Evolutionary conservation across 805 yeast genomes (phyloP).

Genomic region (Candida patagonica): DNA sequence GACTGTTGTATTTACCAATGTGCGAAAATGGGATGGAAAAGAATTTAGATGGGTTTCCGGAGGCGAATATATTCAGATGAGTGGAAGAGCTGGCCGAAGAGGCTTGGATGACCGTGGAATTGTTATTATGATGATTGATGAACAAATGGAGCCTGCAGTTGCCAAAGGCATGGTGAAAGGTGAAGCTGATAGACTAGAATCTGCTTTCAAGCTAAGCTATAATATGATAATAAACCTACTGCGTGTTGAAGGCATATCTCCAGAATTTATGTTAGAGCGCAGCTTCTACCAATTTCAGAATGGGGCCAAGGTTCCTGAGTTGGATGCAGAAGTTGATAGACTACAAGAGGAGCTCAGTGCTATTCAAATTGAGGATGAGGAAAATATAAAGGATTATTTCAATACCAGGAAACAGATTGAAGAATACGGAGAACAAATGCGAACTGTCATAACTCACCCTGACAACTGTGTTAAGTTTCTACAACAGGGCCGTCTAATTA

Average conservation of each 20-base stretch:
- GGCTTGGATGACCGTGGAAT: constrained; percentile 99
- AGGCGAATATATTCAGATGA: constrained; percentile 99
- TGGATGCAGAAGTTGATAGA: constrained; percentile 54
- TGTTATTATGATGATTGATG: constrained; percentile 98
- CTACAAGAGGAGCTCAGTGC: constrained; percentile 33
- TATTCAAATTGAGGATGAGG: constrained; percentile 64
- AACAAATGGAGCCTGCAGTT: constrained; percentile 98
- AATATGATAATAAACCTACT: constrained; percentile 89
- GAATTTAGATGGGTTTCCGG: constrained; percentile 99
- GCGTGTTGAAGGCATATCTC: constrained; percentile 97
- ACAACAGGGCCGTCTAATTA: constrained; percentile 80
- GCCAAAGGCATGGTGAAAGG: constrained; percentile 99
- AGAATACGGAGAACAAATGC: constrained; percentile 62
- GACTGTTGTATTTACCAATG: constrained; percentile 95
- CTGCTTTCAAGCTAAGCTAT: constrained; percentile 95
- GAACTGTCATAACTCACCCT: constrained; percentile 84
- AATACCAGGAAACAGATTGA: constrained; percentile 67
- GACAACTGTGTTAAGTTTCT: constrained; percentile 73
- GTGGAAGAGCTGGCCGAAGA: constrained; percentile 99
- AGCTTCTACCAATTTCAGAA: constrained; percentile 95
- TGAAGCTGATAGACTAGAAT: constrained; percentile 93
- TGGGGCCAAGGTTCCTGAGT: constrained; percentile 76
- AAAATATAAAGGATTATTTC: constrained; percentile 67
- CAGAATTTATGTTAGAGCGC: constrained; percentile 91
- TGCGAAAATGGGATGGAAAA: constrained; percentile 96